Evolutionary conservation across 169 alveolate genomes (phyloP).

Genomic region (Plasmodium gallinaceum): DNA sequence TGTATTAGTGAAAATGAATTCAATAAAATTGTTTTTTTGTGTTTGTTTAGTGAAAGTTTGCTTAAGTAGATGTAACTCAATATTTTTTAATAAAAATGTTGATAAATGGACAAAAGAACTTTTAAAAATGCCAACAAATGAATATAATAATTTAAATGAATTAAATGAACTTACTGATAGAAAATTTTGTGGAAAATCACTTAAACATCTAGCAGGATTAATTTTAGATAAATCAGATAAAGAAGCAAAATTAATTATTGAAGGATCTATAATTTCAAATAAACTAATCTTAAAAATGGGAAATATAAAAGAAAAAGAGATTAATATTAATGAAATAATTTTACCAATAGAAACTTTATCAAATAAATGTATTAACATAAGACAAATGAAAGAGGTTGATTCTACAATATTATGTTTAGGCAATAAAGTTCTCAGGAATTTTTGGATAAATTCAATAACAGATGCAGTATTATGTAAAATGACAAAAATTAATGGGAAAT

Average conservation of each 20-base stretch:
- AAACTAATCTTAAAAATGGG: constrained; percentile 54
- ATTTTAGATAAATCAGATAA: constrained; percentile 66
- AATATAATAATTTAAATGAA: constrained; percentile 38
- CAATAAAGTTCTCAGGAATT: constrained; percentile 64
- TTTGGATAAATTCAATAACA: constrained; percentile 69
- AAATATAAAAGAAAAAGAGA: constrained; percentile 77
- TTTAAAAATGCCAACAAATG: constrained; percentile 50
- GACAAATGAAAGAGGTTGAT: constrained; percentile 61
- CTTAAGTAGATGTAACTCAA: constrained; percentile 18
- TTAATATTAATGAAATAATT: constrained; percentile 78
- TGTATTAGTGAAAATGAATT: constrained; percentile 12
- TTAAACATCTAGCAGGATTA: constrained; percentile 68
- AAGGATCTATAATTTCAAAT: constrained; percentile 69
- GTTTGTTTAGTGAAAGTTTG: constrained; percentile 6
- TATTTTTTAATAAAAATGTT: constrained; percentile 49
- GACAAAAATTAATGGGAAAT: constrained; percentile 61
- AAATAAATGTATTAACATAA: constrained; percentile 83
- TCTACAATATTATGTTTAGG: constrained; percentile 58
- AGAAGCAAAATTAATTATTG: constrained; percentile 71
- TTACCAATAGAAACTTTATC: constrained; percentile 84
- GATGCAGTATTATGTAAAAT: constrained; percentile 70
- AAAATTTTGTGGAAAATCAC: constrained; percentile 70
- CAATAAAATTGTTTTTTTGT: constrained; percentile 13
- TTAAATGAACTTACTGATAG: constrained; percentile 32
- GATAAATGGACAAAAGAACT: constrained; percentile 72